phyloP scores from a whole-genome alignment of 768 basidiomycete genomes.

The Exidia glandulosa region DNA sequence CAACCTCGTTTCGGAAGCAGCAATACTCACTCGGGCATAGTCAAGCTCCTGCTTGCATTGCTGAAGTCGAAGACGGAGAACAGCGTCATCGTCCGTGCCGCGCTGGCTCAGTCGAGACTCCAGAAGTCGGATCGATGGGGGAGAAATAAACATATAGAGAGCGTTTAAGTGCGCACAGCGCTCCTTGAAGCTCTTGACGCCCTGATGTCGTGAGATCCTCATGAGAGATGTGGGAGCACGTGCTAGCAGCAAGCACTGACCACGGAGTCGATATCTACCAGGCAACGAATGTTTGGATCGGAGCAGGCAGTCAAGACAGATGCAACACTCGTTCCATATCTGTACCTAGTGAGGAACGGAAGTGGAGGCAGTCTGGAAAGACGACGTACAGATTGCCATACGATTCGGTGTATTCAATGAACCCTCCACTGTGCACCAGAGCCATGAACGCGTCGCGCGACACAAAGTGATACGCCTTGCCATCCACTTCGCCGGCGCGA shows the following conservation, averaged over 20 bases:
- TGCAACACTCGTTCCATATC: not conserved
- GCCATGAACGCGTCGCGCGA: slow-evolving; percentile 26
- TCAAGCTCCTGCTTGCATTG: slow-evolving; percentile 30
- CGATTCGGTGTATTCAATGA: slow-evolving; percentile 38
- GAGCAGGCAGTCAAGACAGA: slow-evolving; percentile 2
- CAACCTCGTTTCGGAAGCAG: not conserved
- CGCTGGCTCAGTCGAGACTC: slow-evolving; percentile 25
- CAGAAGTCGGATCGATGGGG: slow-evolving; percentile 26
- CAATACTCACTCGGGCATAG: slow-evolving; percentile 21
- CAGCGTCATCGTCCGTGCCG: slow-evolving; percentile 30
- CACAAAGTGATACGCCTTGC: slow-evolving; percentile 34
- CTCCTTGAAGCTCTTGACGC: slow-evolving; percentile 30
- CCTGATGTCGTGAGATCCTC: slow-evolving; percentile 13
- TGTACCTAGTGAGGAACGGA: not conserved
- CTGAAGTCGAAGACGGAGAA: slow-evolving; percentile 21
- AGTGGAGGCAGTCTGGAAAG: not conserved
- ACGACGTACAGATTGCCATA: slow-evolving; percentile 23
- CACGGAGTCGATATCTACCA: slow-evolving; percentile 38
- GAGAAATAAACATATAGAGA: slow-evolving; percentile 34
- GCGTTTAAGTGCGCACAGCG: slow-evolving; percentile 29
- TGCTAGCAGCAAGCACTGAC: slow-evolving; percentile 8
- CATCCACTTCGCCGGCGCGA: slow-evolving; percentile 29
- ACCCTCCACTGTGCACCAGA: slow-evolving; percentile 27
- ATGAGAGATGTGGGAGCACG: not conserved
- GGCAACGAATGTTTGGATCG: slow-evolving; percentile 24